Evolutionary conservation across 2,329 filamentous ascomycete species (phyloP).

Genomic region (Exophiala alcalophila): DNA sequence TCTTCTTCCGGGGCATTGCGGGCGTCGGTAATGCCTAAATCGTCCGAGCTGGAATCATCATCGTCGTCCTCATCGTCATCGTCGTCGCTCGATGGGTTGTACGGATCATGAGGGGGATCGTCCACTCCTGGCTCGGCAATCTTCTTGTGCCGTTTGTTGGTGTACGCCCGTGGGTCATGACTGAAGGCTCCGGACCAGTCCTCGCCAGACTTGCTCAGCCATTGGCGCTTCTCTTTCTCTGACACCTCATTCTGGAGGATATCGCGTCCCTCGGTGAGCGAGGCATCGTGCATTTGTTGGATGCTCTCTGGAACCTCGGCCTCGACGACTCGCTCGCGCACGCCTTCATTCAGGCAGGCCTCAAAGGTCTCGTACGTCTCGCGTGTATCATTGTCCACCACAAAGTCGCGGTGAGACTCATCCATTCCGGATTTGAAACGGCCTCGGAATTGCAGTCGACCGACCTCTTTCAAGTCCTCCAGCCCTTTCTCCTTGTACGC

Average conservation of each 20-base stretch:
- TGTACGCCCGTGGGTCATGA: conserved; percentile 64
- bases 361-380: conserved; percentile 97
- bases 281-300: conserved; percentile 75
- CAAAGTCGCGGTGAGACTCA: conserved; percentile 76
- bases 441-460: conserved; percentile 74
- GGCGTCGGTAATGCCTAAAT: conserved; percentile 61
- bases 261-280: conserved; percentile 74
- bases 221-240: conserved; percentile 70
- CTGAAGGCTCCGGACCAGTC: conserved; percentile 89
- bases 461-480: conserved; percentile 72
- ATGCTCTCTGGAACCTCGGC: conserved; percentile 70
- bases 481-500: conserved; percentile 65
- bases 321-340: conserved; percentile 67
- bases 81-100: conserved; percentile 46
- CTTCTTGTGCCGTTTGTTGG: conserved; percentile 53
- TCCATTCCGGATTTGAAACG: conserved; percentile 90
- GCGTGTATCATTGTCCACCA: conserved; percentile 80
- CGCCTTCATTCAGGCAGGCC: conserved; percentile 82
- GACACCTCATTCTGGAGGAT: conserved; percentile 67
- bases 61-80: conserved; percentile 32
- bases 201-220: conserved; percentile 74
- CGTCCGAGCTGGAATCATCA: conserved; percentile 39
- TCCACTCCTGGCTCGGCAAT: conserved; percentile 56
- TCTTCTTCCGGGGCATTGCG: conserved; percentile 31
- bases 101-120: conserved; percentile 51